Evolutionary conservation across 2,329 filamentous ascomycete genomes (phyloP).

Genomic region (Pseudogymnoascus sp.): DNA sequence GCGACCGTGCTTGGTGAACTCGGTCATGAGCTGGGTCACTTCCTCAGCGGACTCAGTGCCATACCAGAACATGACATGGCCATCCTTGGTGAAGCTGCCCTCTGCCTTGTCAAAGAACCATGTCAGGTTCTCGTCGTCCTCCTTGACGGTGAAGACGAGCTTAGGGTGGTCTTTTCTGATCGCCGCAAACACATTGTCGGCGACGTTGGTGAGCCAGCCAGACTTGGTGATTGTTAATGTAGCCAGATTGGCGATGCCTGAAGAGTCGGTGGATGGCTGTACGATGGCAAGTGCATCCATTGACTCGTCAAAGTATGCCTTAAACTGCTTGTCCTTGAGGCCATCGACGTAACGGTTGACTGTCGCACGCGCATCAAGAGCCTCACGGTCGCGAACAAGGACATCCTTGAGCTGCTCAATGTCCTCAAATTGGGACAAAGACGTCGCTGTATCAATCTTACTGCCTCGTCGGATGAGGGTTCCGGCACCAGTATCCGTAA

Average conservation of each 20-base stretch:
- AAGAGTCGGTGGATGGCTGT: conserved; percentile 60
- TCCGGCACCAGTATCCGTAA: conserved; percentile 91
- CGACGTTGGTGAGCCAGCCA: conserved; percentile 89
- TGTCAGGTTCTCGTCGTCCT: conserved; percentile 90
- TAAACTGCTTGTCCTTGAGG: conserved; percentile 71
- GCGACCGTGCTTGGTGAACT: conserved; percentile 75
- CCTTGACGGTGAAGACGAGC: conserved; percentile 92
- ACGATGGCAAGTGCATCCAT: conserved; percentile 92
- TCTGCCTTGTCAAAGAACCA: conserved; percentile 99
- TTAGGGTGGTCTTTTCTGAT: conserved; percentile 91
- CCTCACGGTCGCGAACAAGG: conserved; percentile 72
- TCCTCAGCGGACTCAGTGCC: conserved; percentile 69
- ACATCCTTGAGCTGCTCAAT: conserved; percentile 72
- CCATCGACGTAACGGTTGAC: conserved; percentile 82
- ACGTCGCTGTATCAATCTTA: conserved; percentile 70
- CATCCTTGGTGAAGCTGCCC: conserved; percentile 77
- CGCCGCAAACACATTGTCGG: conserved; percentile 88
- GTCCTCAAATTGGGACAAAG: conserved; percentile 68
- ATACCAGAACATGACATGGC: conserved; percentile 94
- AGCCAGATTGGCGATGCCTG: conserved; percentile 71
- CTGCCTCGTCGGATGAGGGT: conserved; percentile 88
- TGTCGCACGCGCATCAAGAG: conserved; percentile 71
- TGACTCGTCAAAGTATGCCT: conserved; percentile 87
- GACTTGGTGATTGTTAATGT: conserved; percentile 91
- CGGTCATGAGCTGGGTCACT: conserved; percentile 73